Evolutionary conservation across 106 monocot genomes (phyloP).

Genomic region (Platanthera guangdongensis): DNA sequence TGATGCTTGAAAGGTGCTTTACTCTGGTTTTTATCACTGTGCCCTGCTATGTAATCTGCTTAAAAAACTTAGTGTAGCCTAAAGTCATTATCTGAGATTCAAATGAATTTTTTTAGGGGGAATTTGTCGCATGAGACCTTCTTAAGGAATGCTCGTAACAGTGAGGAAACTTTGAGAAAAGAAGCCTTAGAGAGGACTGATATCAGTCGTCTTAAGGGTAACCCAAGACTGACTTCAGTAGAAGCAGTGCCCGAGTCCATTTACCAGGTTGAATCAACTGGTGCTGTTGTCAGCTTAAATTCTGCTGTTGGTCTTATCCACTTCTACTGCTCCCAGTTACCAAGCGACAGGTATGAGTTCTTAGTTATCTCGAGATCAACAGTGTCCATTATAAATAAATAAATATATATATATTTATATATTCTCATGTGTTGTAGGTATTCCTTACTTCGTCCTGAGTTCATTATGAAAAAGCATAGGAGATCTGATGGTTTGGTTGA

Average conservation of each 20-base stretch:
- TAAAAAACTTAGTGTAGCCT: neutral
- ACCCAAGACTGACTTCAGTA: slow-evolving; percentile 36
- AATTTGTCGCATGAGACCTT: slow-evolving; percentile 93
- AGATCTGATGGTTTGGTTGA: slow-evolving; percentile 58
- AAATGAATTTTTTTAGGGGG: slow-evolving; percentile 38
- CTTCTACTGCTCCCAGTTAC: slow-evolving; percentile 95
- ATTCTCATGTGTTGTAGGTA: slow-evolving; percentile 39
- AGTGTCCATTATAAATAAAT: neutral
- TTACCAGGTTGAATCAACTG: slow-evolving; percentile 91
- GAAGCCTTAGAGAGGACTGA: slow-evolving; percentile 98
- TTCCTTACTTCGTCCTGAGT: slow-evolving; percentile 95
- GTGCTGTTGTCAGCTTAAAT: slow-evolving; percentile 95
- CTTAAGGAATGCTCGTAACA: slow-evolving; percentile 90
- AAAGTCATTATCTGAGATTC: neutral
- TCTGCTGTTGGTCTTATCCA: slow-evolving; percentile 98
- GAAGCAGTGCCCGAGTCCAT: slow-evolving; percentile 62
- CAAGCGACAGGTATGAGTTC: slow-evolving; percentile 73
- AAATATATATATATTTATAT: neutral
- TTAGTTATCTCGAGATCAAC: neutral
- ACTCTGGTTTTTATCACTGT: neutral
- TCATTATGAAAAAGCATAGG: slow-evolving; percentile 91
- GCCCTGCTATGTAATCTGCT: neutral
- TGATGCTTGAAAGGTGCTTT: slow-evolving; percentile 91
- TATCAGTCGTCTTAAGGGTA: slow-evolving; percentile 91
- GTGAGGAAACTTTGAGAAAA: slow-evolving; percentile 96